Base-by-base conservation (phyloP, 148 eudicot species). In the Simmondsia chinensis region DNA sequence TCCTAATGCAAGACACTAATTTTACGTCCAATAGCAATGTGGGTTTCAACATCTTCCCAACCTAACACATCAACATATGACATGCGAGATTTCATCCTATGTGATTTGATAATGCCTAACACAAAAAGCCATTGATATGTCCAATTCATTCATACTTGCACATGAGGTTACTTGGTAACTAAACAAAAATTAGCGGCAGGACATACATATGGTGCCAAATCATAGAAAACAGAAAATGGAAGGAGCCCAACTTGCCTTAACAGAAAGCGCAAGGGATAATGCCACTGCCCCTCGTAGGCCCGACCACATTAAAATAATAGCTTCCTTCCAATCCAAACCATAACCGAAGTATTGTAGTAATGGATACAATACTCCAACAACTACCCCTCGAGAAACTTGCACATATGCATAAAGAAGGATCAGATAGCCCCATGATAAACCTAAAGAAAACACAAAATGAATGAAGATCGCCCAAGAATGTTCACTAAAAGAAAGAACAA, bases 311-410 rank as follows among this genome's bases (percentile, higher is more conserved):
- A 89, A 75, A 52, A 89, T 72, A 40, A 60, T 54, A 51, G 95
- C 97, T 79, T 89, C 97, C 65, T 72, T 89, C 97, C 93, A 89
- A 34, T 89, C 84, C 75, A 89, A 54, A 26, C 97, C 97, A 65
- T 89, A 89, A 48, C 97, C 97, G 74, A 81, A 81, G 56, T 59
- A 67, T 36, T 66, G 59, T 17, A 89, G 56, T 48, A 71, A 69
- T 43, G 97, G 97, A 63, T 57, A 89, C 45, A 89, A 60, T 36
- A 73, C 63, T 17, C 74, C 81, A 54, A 89, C 87, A 9, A 84
- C 87, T 34, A 76, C 52, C 12, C 47, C 58, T 41, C 97, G 79
- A 37, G 95, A 70, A 43, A 79, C 69, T 69, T 72, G 87, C 52
- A 89, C 76, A 46, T 78, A 69, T 35, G 61, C 71, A 55, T 84